These are phyloP conservation scores for Geotrichum reessii DNA, from an alignment of 1,139 yeast genomes.

Conservation along the genomic window DNA sequence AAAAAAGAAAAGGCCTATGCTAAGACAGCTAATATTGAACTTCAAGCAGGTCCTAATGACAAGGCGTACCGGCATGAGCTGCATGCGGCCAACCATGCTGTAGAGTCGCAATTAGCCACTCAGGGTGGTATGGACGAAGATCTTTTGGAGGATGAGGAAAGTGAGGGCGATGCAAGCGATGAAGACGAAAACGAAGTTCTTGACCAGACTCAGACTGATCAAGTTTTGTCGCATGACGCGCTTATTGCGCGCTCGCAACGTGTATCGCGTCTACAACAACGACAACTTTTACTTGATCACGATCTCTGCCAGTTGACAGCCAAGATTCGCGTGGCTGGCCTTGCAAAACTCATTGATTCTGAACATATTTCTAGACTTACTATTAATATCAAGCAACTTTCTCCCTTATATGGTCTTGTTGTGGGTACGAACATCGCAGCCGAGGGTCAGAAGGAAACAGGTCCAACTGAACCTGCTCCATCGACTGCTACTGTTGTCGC, in stretches of 20 bases:
- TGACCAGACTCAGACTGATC: constrained; percentile 1
- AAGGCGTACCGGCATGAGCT: constrained; percentile 7
- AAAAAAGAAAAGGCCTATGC: constrained; percentile 23
- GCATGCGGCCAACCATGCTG: neutral
- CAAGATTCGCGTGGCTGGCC: constrained; percentile 24
- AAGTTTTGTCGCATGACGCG: constrained; percentile 12
- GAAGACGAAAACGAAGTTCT: constrained; percentile 16
- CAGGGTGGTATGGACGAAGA: neutral
- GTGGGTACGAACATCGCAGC: constrained; percentile 13
- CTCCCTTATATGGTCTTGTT: constrained; percentile 18
- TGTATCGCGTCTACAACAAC: constrained; percentile 12
- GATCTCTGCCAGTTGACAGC: constrained; percentile 23
- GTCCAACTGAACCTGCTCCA: neutral
- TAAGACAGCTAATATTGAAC: constrained; percentile 14
- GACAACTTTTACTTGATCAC: constrained; percentile 14
- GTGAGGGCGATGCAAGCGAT: constrained; percentile 5
- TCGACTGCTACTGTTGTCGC: neutral
- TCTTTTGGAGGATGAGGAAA: neutral
- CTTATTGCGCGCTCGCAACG: constrained; percentile 5
- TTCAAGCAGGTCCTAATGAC: constrained; percentile 19
- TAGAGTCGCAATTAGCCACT: neutral
- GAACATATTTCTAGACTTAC: constrained; percentile 22
- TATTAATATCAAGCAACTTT: constrained; percentile 26
- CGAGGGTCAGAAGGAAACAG: neutral
- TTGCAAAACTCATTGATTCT: constrained; percentile 22